A percentile compares a stretch with the other conserved stretches of the same genome.
These are phyloP conservation scores for Pyrenochaeta sp. DNA, from an alignment of 2,329 filamentous ascomycete species.

Conservation along the genomic window DNA sequence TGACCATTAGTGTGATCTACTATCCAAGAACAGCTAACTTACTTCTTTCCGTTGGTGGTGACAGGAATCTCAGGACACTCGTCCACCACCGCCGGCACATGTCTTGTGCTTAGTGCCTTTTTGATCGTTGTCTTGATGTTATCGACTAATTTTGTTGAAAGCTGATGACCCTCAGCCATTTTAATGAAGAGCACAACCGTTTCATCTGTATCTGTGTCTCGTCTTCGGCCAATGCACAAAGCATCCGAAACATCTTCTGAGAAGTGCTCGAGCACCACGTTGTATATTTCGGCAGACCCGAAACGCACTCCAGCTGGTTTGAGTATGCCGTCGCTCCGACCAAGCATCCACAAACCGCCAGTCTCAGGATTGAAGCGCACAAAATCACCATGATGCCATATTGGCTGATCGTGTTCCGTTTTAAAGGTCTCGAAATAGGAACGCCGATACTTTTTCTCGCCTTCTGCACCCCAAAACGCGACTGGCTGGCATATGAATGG, in stretches of 20 bases:
- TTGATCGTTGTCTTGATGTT: constrained; percentile 74
- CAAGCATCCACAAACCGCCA: constrained; percentile 87
- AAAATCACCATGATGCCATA: constrained; percentile 98
- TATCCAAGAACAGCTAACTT: constrained; percentile 46
- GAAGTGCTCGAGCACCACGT: constrained; percentile 87
- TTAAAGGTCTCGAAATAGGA: constrained; percentile 90
- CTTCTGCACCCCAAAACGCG: constrained; percentile 81
- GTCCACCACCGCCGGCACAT: constrained; percentile 86
- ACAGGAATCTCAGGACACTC: constrained; percentile 87
- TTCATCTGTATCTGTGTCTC: constrained; percentile 78
- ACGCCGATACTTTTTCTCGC: constrained; percentile 77
- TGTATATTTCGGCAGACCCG: constrained; percentile 95
- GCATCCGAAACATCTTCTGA: constrained; percentile 81
- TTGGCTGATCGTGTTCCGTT: constrained; percentile 49
- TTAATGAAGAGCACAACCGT: constrained; percentile 89
- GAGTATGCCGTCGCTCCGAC: constrained; percentile 88
- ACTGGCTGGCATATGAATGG: constrained; percentile 93
- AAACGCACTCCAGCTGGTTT: constrained; percentile 94
- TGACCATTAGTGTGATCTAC: constrained; percentile 9
- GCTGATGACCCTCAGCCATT: constrained; percentile 67
- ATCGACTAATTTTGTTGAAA: constrained; percentile 67
- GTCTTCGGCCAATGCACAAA: constrained; percentile 82
- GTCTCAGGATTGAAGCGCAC: constrained; percentile 75
- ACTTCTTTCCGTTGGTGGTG: constrained; percentile 96
- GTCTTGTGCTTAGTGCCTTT: constrained; percentile 82